Conservation (phyloP, 192 early-diverging fungal genomes). For the Chytriomyces hyalinus region DNA sequence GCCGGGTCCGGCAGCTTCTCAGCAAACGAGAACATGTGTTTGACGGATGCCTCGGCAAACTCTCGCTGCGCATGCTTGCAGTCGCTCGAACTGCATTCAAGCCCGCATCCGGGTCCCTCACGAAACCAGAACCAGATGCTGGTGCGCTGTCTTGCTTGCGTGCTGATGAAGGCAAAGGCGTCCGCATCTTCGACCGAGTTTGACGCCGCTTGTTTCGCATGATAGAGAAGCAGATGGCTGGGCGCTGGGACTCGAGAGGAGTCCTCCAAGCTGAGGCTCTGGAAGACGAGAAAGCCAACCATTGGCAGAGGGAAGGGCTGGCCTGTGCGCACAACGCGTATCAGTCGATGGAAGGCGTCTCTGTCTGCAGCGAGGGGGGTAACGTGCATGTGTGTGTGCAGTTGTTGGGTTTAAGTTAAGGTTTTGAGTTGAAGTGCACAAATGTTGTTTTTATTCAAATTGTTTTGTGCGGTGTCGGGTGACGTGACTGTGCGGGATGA, state of each 20-base stretch:
- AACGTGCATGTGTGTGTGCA: too few relatives aligned
- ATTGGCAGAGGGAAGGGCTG: background rate
- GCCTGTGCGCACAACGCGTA: too few relatives aligned
- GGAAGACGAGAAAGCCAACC: slow-evolving; percentile 3
- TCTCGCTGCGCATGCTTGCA: too few relatives aligned
- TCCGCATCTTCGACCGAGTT: background rate
- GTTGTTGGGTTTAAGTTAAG: too few relatives aligned
- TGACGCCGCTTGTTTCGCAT: background rate
- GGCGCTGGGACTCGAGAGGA: background rate
- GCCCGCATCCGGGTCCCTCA: background rate
- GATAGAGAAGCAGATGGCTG: background rate
- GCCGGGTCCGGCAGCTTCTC: background rate
- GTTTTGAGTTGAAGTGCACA: too few relatives aligned
- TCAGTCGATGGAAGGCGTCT: too few relatives aligned
- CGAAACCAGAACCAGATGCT: background rate
- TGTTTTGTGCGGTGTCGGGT: too few relatives aligned
- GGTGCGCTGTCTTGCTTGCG: background rate
- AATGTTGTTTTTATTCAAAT: too few relatives aligned
- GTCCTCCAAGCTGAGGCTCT: background rate
- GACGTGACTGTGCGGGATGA: too few relatives aligned
- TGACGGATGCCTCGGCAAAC: background rate
- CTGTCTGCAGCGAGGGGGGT: too few relatives aligned
- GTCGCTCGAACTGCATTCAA: background rate
- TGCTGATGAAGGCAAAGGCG: background rate
- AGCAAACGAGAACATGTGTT: background rate